These are phyloP conservation scores for Sclerotinia nivalis DNA, from an alignment of 2,329 filamentous ascomycete species.

Conservation along the genomic window DNA sequence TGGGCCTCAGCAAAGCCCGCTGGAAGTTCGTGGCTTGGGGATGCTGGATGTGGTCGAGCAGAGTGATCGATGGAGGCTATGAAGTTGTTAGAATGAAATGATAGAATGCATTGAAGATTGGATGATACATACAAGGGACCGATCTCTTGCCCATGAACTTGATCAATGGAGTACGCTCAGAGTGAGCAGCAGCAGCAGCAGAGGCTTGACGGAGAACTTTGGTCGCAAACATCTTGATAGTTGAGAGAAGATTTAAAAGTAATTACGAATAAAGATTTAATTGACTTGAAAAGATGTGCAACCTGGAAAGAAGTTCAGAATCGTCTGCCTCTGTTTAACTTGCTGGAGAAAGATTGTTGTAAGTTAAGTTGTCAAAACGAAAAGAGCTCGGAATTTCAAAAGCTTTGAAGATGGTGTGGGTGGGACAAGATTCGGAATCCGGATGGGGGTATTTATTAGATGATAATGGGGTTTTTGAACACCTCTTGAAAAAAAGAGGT, in stretches of 20 bases:
- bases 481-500: not conserved
- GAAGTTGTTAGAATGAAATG: slow-evolving; percentile 25
- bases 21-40: slow-evolving; percentile 54
- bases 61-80: slow-evolving; percentile 58
- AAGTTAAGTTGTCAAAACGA: not conserved
- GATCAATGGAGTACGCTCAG: slow-evolving; percentile 45
- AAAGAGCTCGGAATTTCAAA: slow-evolving; percentile 8
- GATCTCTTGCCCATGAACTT: slow-evolving; percentile 46
- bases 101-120: not conserved
- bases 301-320: not conserved
- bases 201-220: slow-evolving; percentile 43
- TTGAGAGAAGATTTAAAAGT: slow-evolving; percentile 10
- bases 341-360: not conserved
- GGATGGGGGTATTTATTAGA: not conserved
- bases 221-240: slow-evolving; percentile 43
- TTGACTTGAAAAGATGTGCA: slow-evolving; percentile 12
- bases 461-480: not conserved
- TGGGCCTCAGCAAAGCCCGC: slow-evolving; percentile 53
- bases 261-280: not conserved
- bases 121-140: slow-evolving; percentile 41
- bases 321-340: slow-evolving; percentile 13
- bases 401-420: slow-evolving; percentile 1
- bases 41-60: slow-evolving; percentile 57
- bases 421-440: slow-evolving; percentile 11
- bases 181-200: slow-evolving; percentile 36